Conservation (phyloP, 768 basidiomycete genomes). For the Termitomyces sp. region DNA sequence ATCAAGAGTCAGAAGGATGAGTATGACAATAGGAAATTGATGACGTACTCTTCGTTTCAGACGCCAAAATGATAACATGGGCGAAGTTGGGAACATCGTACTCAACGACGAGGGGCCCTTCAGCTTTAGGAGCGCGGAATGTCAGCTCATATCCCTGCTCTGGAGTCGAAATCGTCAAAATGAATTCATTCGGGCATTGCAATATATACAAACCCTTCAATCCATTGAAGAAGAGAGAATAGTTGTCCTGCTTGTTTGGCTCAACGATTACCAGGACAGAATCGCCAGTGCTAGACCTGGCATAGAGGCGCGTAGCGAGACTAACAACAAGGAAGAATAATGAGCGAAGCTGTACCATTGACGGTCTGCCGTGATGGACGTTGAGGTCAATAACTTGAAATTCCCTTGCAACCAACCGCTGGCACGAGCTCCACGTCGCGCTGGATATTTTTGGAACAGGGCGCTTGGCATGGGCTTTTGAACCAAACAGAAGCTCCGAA, state of each 20-base stretch:
- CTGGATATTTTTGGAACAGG: conserved; percentile 21
- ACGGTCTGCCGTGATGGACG: conserved; percentile 14
- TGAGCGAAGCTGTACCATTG: conserved; percentile 38
- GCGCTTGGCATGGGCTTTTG: conserved; percentile 15
- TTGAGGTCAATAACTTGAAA: conserved; percentile 13
- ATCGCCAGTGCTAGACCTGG: conserved; percentile 78
- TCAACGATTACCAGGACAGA: conserved; percentile 87
- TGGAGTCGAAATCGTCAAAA: conserved; percentile 26
- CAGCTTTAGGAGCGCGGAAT: conserved; percentile 81
- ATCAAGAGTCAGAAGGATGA: conserved; percentile 4
- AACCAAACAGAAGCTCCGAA: conserved; percentile 15
- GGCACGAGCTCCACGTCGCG: conserved; percentile 23
- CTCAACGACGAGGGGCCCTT: conserved; percentile 60
- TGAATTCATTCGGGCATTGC: not conserved
- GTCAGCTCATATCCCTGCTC: conserved; percentile 84
- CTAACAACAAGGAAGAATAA: conserved; percentile 33
- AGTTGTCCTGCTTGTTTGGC: conserved; percentile 65
- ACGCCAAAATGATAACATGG: conserved; percentile 85
- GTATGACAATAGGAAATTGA: not conserved
- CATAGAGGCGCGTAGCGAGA: conserved; percentile 34
- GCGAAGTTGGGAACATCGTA: conserved; percentile 76
- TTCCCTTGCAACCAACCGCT: conserved; percentile 14
- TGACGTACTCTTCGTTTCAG: conserved; percentile 77
- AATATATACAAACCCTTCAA: conserved; percentile 56
- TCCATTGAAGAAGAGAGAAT: conserved; percentile 79